phyloP scores from a whole-genome alignment of 2,329 filamentous ascomycete genomes.

The Ustilaginoidea virens region DNA sequence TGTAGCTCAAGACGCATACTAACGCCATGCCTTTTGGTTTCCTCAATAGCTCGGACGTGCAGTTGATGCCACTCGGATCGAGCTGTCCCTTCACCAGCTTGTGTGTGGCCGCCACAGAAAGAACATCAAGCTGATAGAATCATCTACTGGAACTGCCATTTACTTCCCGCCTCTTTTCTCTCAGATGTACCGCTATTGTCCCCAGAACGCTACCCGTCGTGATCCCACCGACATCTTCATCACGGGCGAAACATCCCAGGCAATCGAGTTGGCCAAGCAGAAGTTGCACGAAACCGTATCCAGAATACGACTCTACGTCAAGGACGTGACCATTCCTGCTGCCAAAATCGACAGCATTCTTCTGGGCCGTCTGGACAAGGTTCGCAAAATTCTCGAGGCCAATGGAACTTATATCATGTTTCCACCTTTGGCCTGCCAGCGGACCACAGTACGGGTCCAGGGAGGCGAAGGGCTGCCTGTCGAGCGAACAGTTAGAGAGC shows the following conservation, averaged over 20 bases:
- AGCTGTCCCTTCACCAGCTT: slow-evolving; percentile 77
- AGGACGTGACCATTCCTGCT: slow-evolving; percentile 78
- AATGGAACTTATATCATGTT: slow-evolving; percentile 94
- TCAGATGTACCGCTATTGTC: slow-evolving; percentile 78
- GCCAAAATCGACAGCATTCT: slow-evolving; percentile 93
- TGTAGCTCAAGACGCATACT: too few species aligned
- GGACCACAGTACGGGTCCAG: slow-evolving; percentile 75
- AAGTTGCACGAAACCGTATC: slow-evolving; percentile 77
- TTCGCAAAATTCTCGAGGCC: slow-evolving; percentile 92
- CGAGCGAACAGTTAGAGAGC: slow-evolving; percentile 84
- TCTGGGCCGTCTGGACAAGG: slow-evolving; percentile 82
- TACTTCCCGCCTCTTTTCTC: slow-evolving; percentile 96
- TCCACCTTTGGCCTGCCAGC: slow-evolving; percentile 72
- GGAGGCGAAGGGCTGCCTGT: slow-evolving; percentile 87
- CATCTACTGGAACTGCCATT: slow-evolving; percentile 86
- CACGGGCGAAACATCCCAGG: slow-evolving; percentile 73
- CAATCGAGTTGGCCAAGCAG: slow-evolving; percentile 77
- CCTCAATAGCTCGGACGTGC: slow-evolving; percentile 55
- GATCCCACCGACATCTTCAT: slow-evolving; percentile 89
- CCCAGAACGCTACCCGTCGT: slow-evolving; percentile 63
- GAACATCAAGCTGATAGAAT: slow-evolving; percentile 97
- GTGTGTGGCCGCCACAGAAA: slow-evolving; percentile 88
- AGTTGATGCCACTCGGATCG: slow-evolving; percentile 68
- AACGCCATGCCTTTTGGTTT: too few species aligned
- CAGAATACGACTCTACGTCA: slow-evolving; percentile 71